Conservation (phyloP, 1,139 yeast species). For the Hansenula lynferdii region DNA sequence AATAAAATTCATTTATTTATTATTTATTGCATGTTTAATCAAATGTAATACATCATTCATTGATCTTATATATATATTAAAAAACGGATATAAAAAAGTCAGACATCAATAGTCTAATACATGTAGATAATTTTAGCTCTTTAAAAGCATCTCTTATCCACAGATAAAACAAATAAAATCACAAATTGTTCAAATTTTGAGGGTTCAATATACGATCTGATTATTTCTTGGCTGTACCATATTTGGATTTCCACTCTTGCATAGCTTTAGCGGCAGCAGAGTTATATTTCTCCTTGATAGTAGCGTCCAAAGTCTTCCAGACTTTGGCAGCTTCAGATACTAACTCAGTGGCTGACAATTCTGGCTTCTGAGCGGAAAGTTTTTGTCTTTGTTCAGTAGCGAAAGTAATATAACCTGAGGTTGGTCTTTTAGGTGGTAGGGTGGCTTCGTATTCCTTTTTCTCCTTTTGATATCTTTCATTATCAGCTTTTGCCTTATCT, state of each 20-base stretch:
- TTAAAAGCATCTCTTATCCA: no score
- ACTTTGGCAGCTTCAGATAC: not conserved
- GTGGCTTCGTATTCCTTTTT: not conserved
- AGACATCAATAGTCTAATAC: no score
- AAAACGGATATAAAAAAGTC: no score
- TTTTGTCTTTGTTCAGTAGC: slow-evolving; percentile 16
- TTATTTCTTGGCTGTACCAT: slow-evolving; percentile 6
- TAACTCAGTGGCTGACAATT: not conserved
- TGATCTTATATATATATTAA: no score
- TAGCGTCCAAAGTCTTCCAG: not conserved
- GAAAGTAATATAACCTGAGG: slow-evolving; percentile 20
- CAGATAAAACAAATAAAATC: no score
- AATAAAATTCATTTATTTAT: not conserved
- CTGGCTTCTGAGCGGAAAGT: no score
- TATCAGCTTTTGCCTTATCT: not conserved
- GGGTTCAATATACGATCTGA: no score
- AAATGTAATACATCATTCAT: no score
- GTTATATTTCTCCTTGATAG: not conserved
- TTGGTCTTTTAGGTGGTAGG: slow-evolving; percentile 26
- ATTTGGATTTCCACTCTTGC: no score
- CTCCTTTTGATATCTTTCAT: not conserved
- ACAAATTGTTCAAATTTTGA: not conserved
- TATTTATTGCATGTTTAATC: no score
- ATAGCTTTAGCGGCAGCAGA: no score
- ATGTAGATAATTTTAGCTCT: no score